Base-by-base conservation (phyloP, 768 basidiomycete species). In the Suillus weaverae region DNA sequence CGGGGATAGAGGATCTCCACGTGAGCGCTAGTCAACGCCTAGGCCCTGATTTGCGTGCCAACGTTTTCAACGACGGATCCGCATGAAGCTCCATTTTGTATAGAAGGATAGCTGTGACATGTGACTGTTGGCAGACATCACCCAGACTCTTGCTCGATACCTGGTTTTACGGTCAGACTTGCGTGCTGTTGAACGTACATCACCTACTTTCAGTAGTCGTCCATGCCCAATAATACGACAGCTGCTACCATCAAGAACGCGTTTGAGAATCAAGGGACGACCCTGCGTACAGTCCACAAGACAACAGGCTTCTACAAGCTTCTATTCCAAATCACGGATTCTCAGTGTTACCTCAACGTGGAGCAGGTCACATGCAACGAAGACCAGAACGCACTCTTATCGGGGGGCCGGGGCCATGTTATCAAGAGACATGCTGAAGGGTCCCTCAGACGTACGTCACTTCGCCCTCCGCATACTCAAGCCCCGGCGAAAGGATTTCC, bases 271-370 rank as follows among this genome's bases (percentile, higher is more conserved):
- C 53, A 54, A 13, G 62, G 60, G 5, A 55, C 54, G 54, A 57
- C 7, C 61, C 64, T 71, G 38, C 67, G 66, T 1, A 46, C 57
- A 0, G 65, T 66, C 7, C 60, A 46, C 55, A 71, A 30, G 33
- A 64, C 67, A 30, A 64, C 64, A 36, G 53, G 20, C 13, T 61
- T 59, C 30, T 64, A 64, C 64, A 36, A 48, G 20, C 13, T 61
- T 59, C 30, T 64, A 57, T 20, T 64, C 65, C 26, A 48, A 61
- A 10, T 11, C 13, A 14, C 22, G 3, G 53, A 66, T 69, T 30
- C 54, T 65, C 63, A 59, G 30, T 64, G 59, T 11, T 69, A 64
- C 50, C 67, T 64, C 32, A 56, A 60, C 35, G 22, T 70, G 20
- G 66, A 68, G 43, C 44, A 64, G 51, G 61, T 65, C 39, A 55